These are phyloP conservation scores for Vitis hybrid DNA, from an alignment of 177 flowering plant species.

Conservation along the genomic window DNA sequence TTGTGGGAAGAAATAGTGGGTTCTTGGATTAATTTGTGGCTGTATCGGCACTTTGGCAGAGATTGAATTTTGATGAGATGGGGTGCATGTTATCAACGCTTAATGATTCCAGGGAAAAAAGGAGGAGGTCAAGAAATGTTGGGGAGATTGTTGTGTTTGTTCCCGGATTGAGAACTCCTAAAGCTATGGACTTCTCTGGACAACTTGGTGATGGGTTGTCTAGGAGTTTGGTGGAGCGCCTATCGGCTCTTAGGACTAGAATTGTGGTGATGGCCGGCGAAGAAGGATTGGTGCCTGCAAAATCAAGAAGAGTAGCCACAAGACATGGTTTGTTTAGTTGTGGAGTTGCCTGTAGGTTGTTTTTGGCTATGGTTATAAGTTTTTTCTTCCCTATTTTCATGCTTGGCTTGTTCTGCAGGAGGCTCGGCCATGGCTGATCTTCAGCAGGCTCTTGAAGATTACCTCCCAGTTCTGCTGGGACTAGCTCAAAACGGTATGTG, in stretches of 20 bases:
- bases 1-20: too few species aligned
- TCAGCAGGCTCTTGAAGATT: conserved; percentile 89
- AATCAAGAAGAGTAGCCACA: conserved; percentile 78
- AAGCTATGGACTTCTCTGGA: conserved; percentile 70
- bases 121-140: conserved; percentile 70
- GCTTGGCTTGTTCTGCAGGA: conserved; percentile 38
- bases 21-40: too few species aligned
- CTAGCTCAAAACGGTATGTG: conserved; percentile 78
- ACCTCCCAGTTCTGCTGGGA: conserved; percentile 90
- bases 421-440: conserved; percentile 90
- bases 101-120: conserved; percentile 59
- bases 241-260: conserved; percentile 81
- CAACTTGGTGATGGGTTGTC: conserved; percentile 60
- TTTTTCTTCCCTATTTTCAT: too few species aligned
- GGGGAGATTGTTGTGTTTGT: conserved; percentile 90
- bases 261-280: conserved; percentile 87
- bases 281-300: conserved; percentile 72
- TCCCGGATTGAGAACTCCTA: conserved; percentile 89
- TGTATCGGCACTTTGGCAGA: conserved; percentile 11
- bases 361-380: background rate
- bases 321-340: conserved; percentile 71
- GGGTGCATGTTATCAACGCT: conserved; percentile 83
- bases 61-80: conserved; percentile 43
- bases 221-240: conserved; percentile 65
- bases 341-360: background rate